Base-by-base conservation (phyloP, 1,284 basidiomycete genomes). In the Exobasidium cylindrosporum region DNA sequence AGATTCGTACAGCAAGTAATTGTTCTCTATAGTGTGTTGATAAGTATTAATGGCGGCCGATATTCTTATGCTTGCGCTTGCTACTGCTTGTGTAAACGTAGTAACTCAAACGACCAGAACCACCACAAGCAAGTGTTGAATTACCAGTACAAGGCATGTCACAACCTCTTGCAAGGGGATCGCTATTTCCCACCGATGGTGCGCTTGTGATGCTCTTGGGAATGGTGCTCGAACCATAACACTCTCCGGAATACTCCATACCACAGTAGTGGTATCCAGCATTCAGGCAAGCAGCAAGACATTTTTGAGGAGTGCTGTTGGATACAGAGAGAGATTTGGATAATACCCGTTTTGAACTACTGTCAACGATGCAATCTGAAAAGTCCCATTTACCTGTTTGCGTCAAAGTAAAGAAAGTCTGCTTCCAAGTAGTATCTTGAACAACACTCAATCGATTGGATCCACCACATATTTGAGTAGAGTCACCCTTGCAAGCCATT, bases 51-150 rank as follows among this genome's bases (percentile, higher is more conserved):
- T n/a, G n/a, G n/a, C n/a, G n/a, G n/a, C n/a, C n/a, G n/a, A n/a
- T n/a, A n/a, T n/a, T n/a, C n/a, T n/a, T n/a, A n/a, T n/a, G n/a
- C n/a, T n/a, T n/a, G n/a, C n/a, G n/a, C n/a, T n/a, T n/a, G n/a
- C n/a, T n/a, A n/a, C n/a, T n/a, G n/a, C n/a, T n/a, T n/a, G n/a
- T n/a, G 35, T 40, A 40, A 7, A 17, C 17, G 35, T 40, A 40
- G 35, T 40, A 40, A 17, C 17, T 40, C 10, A 40, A 17, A 7
- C 35, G 7, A 17, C 17, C 17, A 10, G 35, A 17, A 10, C 78
- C 79, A 50, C 81, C 81, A 58, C 81, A 81, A 1, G 69, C 76
- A 61, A 79, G 72, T 13, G 63, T 61, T 5, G 63, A 44, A 59
- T 80, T 69, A n/a, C 76, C 80, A 13, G 60, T 58, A 61, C 81